phyloP scores from a whole-genome alignment of 495 filamentous ascomycete genomes.

The Geoglossum glabrum region DNA sequence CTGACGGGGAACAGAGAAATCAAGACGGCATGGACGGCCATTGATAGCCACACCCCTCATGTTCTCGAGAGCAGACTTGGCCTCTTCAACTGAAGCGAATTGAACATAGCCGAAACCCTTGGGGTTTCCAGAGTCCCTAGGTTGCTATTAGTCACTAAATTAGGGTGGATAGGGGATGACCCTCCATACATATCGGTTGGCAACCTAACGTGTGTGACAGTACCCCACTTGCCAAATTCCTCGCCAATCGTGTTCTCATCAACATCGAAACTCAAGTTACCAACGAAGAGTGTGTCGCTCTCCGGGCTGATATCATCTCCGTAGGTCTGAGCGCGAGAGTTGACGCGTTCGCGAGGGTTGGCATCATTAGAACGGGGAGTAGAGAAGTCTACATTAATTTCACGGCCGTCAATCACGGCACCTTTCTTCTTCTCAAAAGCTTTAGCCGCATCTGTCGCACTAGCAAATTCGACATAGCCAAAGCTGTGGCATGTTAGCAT shows the following conservation, averaged over 20 bases:
- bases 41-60: constrained; percentile 56
- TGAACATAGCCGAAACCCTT: constrained; percentile 95
- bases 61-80: constrained; percentile 51
- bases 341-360: constrained; percentile 33
- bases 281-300: constrained; percentile 79
- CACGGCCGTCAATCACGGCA: constrained; percentile 61
- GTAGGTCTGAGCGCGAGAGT: constrained; percentile 49
- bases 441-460: constrained; percentile 44
- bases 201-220: constrained; percentile 60
- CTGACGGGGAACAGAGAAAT: constrained; percentile 67
- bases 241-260: constrained; percentile 55
- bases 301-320: constrained; percentile 61
- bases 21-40: constrained; percentile 68
- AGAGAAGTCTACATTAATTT: constrained; percentile 78
- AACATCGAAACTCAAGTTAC: constrained; percentile 75
- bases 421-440: constrained; percentile 69
- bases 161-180: constrained; percentile 4
- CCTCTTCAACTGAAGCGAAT: constrained; percentile 68
- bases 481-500: constrained; percentile 30
- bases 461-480: constrained; percentile 85
- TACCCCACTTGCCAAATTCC: constrained; percentile 51
- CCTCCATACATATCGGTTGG: constrained; percentile 62
- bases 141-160: constrained; percentile 18
- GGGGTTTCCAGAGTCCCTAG: constrained; percentile 55
- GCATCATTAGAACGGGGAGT: constrained; percentile 38